A percentile compares a stretch with the other conserved stretches of the same genome.
phyloP scores from a whole-genome alignment of 2,329 filamentous ascomycete genomes.

The Calonectria montana region DNA sequence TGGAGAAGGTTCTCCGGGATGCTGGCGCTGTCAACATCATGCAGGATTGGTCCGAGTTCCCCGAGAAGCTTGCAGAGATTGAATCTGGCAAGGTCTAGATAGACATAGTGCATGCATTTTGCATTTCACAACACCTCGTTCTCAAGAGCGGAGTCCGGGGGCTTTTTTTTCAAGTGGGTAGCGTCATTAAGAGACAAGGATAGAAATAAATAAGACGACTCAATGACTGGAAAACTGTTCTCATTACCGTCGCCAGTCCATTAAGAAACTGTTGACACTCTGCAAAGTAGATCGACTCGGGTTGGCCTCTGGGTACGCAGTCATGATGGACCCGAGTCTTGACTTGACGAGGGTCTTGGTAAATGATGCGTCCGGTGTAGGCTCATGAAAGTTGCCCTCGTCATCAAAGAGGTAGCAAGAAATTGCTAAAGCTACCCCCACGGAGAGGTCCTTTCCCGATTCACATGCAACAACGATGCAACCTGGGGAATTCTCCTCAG shows the following conservation, averaged over 20 bases:
- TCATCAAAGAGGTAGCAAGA: constrained; percentile 79
- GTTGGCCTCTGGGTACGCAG: constrained; percentile 81
- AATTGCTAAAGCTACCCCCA: constrained; percentile 81
- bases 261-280: constrained; percentile 90
- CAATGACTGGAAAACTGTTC: constrained; percentile 18
- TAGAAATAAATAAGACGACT: constrained; percentile 30
- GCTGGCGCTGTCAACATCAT: constrained; percentile 74
- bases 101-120: neutral
- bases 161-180: constrained; percentile 7
- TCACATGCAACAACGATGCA: constrained; percentile 75
- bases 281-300: constrained; percentile 88
- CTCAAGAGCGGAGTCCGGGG: constrained; percentile 28
- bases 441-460: constrained; percentile 82
- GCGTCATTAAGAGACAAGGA: constrained; percentile 14
- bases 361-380: constrained; percentile 51
- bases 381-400: constrained; percentile 59
- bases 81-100: constrained; percentile 51
- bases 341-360: constrained; percentile 83
- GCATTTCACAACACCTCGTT: constrained; percentile 28
- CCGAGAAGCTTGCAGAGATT: constrained; percentile 58
- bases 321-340: constrained; percentile 85
- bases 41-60: constrained; percentile 69
- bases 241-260: constrained; percentile 63
- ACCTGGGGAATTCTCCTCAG: neutral
- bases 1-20: constrained; percentile 70